Base-by-base conservation (phyloP, 805 yeast genomes). In the Monosporozyma unispora region DNA sequence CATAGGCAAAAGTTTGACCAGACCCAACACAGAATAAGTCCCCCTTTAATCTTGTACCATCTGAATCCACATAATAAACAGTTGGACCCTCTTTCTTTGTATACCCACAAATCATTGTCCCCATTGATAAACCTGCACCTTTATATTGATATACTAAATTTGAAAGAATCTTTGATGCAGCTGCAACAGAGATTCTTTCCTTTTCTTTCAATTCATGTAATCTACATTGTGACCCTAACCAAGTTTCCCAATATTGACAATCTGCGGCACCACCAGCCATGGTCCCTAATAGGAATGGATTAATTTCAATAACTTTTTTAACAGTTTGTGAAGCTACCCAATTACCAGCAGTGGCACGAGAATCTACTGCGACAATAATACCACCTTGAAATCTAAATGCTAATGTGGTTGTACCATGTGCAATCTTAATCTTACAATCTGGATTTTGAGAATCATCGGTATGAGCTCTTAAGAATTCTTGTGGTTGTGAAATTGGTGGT, bases 201-300 rank as follows among this genome's bases (percentile, higher is more conserved):
- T 91, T 90, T 68, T 91, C 93, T 65, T 96, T 80, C 62, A 93
- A 77, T 69, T 93, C 99, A 68, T 90, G 95, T 61, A 93, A 71
- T 62, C 99, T 77, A 73, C 98, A 91, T 71, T 93, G 97, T 16
- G 96, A 75, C 54, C 99, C 99, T 52, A 93, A 77, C 98, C 98
- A 93, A 35, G 97, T 87, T 72, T 93, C 98, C 99, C 99, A 93
- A 70, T 76, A 93, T 69, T 93, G 99, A 76, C 99, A 93, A 71
- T 93, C 99, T 29, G 98, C 98, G 46, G 99, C 99, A 74, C 98
- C 98, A 71, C 99, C 99, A 31, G 99, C 99, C 96, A 93, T 82
- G 19, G 99, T 93, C 56, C 99, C 99, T 60, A 93, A 76, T 55
- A 93, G 71, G 67, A 87, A 85, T 48, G 97, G 96, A 69, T 93